Evolutionary conservation across 306 rosid genomes (phyloP).

Genomic region (Cicer chorassanicum): DNA sequence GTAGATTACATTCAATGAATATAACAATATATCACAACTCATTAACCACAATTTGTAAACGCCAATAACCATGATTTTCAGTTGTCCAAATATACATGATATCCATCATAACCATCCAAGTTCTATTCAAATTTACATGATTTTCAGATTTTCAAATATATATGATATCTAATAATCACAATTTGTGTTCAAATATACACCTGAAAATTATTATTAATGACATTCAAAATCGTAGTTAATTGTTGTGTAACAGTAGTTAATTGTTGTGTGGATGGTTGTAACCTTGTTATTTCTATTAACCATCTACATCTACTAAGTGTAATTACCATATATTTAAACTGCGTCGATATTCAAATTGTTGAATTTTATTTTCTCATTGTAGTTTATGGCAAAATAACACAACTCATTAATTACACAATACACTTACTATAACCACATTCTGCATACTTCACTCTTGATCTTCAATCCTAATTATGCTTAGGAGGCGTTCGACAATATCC

Average conservation of each 20-base stretch:
- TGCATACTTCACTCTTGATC: conserved; percentile 48
- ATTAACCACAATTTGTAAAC: background rate
- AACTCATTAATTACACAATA: conserved; percentile 20
- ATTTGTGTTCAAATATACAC: background rate
- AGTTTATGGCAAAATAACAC: background rate
- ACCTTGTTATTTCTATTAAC: background rate
- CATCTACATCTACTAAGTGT: background rate
- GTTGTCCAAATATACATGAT: background rate
- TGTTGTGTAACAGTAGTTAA: background rate
- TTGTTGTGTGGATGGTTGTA: background rate
- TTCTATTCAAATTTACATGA: background rate
- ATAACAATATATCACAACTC: background rate
- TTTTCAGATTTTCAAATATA: background rate
- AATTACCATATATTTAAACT: background rate
- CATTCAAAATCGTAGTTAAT: background rate
- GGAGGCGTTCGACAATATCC: conserved; percentile 70
- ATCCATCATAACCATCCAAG: background rate
- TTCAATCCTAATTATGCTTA: conserved; percentile 56
- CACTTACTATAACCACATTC: conserved; percentile 33
- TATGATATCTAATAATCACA: background rate
- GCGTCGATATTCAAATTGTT: no score
- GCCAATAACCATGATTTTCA: background rate
- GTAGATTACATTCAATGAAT: background rate
- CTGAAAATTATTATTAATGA: background rate
- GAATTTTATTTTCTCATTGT: no score